Evolutionary conservation across 164 flowering plant genomes (phyloP).

Genomic region (Chimonanthus praecox): DNA sequence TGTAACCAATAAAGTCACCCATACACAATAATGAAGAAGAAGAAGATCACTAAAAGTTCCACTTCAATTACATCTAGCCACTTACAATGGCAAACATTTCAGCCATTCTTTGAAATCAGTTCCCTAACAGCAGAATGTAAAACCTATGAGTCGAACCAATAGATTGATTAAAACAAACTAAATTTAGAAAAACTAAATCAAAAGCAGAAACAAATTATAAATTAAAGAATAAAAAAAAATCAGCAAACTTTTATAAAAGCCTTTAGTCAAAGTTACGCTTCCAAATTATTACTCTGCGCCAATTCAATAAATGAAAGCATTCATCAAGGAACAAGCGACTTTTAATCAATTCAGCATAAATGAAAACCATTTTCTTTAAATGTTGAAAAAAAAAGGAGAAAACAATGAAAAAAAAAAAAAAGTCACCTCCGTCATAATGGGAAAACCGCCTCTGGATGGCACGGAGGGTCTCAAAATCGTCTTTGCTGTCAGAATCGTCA

Average conservation of each 20-base stretch:
- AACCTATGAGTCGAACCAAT: background rate
- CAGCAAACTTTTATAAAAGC: background rate
- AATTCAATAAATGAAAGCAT: too few relatives aligned
- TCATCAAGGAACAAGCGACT: too few relatives aligned
- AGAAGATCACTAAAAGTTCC: too few relatives aligned
- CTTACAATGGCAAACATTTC: background rate
- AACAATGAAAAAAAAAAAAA: background rate
- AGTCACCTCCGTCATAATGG: constrained; percentile 37
- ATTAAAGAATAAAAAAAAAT: background rate
- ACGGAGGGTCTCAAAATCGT: constrained; percentile 65
- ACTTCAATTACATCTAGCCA: too few relatives aligned
- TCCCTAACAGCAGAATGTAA: background rate
- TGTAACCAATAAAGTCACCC: too few relatives aligned
- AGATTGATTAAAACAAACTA: too few relatives aligned
- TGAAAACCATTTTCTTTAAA: too few relatives aligned
- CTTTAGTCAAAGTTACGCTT: background rate
- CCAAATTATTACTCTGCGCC: too few relatives aligned
- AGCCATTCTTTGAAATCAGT: background rate
- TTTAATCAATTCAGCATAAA: background rate
- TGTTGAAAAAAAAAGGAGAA: background rate
- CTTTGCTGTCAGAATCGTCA: constrained; percentile 29
- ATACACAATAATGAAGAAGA: too few relatives aligned
- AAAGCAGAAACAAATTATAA: background rate
- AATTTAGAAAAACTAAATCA: too few relatives aligned
- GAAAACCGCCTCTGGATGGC: constrained; percentile 61